phyloP scores from a whole-genome alignment of 2,329 filamentous ascomycete species.

The Botrytis deweyae region DNA sequence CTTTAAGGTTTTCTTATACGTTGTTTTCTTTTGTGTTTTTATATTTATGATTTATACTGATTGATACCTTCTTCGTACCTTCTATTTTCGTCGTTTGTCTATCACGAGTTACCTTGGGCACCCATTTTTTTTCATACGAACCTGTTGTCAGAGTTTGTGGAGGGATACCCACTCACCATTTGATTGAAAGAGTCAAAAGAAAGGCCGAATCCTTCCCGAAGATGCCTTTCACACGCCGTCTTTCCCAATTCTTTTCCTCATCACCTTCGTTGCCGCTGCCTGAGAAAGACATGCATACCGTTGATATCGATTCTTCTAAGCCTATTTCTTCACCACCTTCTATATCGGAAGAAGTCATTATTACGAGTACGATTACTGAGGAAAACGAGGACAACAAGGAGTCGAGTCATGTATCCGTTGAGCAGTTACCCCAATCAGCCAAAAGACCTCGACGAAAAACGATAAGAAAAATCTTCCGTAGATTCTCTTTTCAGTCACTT shows the following conservation, averaged over 20 bases:
- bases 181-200: constrained; percentile 17
- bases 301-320: not conserved
- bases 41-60: constrained; percentile 14
- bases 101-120: constrained; percentile 14
- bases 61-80: constrained; percentile 12
- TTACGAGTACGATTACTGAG: not conserved
- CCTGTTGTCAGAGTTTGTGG: constrained; percentile 15
- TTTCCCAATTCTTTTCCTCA: constrained; percentile 19
- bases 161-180: constrained; percentile 12
- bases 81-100: constrained; percentile 9
- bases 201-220: constrained; percentile 16
- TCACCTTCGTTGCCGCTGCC: constrained; percentile 1
- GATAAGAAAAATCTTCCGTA: constrained; percentile 14
- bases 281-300: constrained; percentile 20
- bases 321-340: constrained; percentile 11
- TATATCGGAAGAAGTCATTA: constrained; percentile 8
- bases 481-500: constrained; percentile 4
- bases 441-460: constrained; percentile 10
- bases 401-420: not conserved
- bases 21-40: constrained; percentile 15
- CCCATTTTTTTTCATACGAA: constrained; percentile 14
- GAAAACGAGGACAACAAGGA: not conserved
- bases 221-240: constrained; percentile 19
- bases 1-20: not conserved
- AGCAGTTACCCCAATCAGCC: not conserved